Evolutionary conservation across 163 green algal species (phyloP).

Genomic region (Smithsoniella earleae): DNA sequence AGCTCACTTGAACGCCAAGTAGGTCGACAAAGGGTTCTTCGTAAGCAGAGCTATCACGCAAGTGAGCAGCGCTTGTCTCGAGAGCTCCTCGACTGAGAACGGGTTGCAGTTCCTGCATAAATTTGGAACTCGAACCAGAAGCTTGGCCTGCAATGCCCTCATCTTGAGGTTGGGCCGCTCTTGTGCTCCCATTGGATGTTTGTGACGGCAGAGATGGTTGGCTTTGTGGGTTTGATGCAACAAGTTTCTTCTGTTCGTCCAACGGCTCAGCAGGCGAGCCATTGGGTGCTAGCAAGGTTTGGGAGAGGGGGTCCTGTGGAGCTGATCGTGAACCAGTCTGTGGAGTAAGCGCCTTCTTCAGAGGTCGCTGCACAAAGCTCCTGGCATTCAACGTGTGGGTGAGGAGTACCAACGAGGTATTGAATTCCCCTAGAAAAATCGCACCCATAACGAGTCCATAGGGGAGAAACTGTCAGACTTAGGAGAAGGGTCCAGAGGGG

Average conservation of each 20-base stretch:
- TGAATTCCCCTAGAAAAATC: not conserved
- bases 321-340: too few relatives aligned
- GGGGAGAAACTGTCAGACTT: not conserved
- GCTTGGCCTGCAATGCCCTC: too few relatives aligned
- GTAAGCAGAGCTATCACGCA: not conserved
- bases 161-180: too few relatives aligned
- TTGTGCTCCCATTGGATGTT: too few relatives aligned
- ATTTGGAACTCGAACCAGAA: too few relatives aligned
- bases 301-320: too few relatives aligned
- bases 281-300: conserved; percentile 9
- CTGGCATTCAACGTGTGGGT: not conserved
- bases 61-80: conserved; percentile 4
- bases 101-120: not conserved
- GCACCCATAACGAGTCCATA: conserved; percentile 19
- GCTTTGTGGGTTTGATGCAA: too few relatives aligned
- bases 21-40: conserved; percentile 25
- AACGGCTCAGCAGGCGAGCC: not conserved
- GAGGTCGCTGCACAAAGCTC: conserved; percentile 23
- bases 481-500: too few relatives aligned
- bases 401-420: not conserved
- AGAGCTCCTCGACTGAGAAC: conserved; percentile 2
- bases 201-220: too few relatives aligned
- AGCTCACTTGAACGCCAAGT: conserved; percentile 14
- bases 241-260: too few relatives aligned
- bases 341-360: conserved; percentile 21